phyloP scores from a whole-genome alignment of 805 yeast genomes.

The Kuraishia piskuri region DNA sequence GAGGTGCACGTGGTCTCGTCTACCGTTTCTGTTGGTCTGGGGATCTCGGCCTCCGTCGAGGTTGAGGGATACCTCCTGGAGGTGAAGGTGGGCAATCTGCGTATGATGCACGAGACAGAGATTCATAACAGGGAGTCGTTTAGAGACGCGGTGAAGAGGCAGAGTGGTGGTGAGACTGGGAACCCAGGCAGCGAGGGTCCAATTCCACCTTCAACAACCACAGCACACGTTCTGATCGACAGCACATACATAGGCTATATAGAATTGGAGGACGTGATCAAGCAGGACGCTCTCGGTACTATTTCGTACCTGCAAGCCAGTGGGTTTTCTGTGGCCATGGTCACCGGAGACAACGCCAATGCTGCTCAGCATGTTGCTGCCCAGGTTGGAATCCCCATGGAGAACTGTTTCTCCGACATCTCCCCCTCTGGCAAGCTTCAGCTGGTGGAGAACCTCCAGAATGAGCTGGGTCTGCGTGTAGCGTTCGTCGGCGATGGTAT shows the following conservation, averaged over 20 bases:
- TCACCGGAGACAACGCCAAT: constrained; percentile 74
- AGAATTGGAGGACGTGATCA: constrained; percentile 59
- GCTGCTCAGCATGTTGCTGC: constrained; percentile 60
- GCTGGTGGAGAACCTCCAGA: constrained; percentile 51
- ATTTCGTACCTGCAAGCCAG: constrained; percentile 41
- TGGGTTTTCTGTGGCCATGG: constrained; percentile 67
- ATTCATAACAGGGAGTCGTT: constrained; percentile 9
- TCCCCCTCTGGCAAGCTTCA: constrained; percentile 72
- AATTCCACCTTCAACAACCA: constrained; percentile 8
- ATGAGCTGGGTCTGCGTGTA: constrained; percentile 31
- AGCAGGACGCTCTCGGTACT: constrained; percentile 55
- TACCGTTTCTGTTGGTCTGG: constrained; percentile 33
- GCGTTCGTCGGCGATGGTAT: constrained; percentile 97
- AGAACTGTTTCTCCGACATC: constrained; percentile 65
- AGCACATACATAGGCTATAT: constrained; percentile 53
- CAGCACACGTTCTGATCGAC: constrained; percentile 41
- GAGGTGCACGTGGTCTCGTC: constrained; percentile 23
- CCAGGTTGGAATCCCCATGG: constrained; percentile 55
- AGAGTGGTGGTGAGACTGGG: not conserved
- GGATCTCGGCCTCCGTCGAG: constrained; percentile 29
- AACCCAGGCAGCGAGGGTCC: too few relatives aligned
- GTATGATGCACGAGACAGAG: constrained; percentile 24
- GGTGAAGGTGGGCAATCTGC: constrained; percentile 48
- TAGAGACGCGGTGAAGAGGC: not conserved
- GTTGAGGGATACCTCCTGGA: constrained; percentile 14